A percentile compares a stretch with the other conserved stretches of the same genome.
Conservation (phyloP, 2,329 filamentous ascomycete species). For the Colletotrichum higginsianum region DNA sequence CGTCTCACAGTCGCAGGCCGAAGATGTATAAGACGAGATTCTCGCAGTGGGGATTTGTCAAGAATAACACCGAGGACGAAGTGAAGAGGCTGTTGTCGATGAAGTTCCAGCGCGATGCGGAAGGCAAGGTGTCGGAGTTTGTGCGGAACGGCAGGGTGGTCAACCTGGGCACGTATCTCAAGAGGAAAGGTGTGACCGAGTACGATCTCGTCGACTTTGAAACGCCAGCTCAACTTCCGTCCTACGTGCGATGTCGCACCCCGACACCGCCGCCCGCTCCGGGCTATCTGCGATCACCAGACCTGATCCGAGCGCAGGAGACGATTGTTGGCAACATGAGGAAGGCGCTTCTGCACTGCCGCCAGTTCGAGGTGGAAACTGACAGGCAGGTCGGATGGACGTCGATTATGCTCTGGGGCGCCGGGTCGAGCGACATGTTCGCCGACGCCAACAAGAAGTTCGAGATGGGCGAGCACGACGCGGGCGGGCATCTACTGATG, state of each 20-base stretch:
- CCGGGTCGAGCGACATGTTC: slow-evolving; percentile 60
- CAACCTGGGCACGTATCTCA: slow-evolving; percentile 66
- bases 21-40: slow-evolving; percentile 72
- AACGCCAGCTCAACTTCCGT: slow-evolving; percentile 58
- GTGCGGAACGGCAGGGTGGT: slow-evolving; percentile 67
- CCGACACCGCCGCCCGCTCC: slow-evolving; percentile 60
- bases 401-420: slow-evolving; percentile 60
- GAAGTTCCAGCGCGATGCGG: slow-evolving; percentile 67
- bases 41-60: slow-evolving; percentile 69
- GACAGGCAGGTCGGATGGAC: slow-evolving; percentile 58
- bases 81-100: slow-evolving; percentile 65
- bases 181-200: slow-evolving; percentile 67
- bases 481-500: slow-evolving; percentile 58
- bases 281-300: slow-evolving; percentile 59
- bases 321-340: slow-evolving; percentile 60
- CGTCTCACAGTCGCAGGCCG: slow-evolving; percentile 54
- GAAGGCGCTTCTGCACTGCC: slow-evolving; percentile 61
- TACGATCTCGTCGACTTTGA: slow-evolving; percentile 66
- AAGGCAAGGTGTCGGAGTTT: slow-evolving; percentile 68
- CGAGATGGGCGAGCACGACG: slow-evolving; percentile 57
- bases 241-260: slow-evolving; percentile 61
- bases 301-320: slow-evolving; percentile 61
- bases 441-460: slow-evolving; percentile 61
- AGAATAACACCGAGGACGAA: slow-evolving; percentile 69
- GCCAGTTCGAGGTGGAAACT: slow-evolving; percentile 58